Conservation (phyloP, 164 flowering plant species). For the Platanus orientalis region DNA sequence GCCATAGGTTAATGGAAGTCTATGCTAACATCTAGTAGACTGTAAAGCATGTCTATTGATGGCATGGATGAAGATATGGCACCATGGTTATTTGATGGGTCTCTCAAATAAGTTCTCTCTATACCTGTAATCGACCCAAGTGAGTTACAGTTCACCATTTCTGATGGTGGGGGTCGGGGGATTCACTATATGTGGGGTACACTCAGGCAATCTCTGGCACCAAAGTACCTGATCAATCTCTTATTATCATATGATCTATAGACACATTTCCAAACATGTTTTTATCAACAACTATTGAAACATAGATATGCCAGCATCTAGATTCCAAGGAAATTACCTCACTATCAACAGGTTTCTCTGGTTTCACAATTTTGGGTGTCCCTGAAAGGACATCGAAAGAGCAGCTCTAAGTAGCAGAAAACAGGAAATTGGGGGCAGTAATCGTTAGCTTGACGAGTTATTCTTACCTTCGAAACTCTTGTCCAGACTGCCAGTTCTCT, state of each 20-base stretch:
- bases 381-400: conserved; percentile 24
- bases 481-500: conserved; percentile 65
- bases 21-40: not conserved
- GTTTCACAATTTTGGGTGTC: conserved; percentile 55
- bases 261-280: too few relatives aligned
- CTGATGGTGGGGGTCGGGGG: too few relatives aligned
- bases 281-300: not conserved
- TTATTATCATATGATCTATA: too few relatives aligned
- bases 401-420: not conserved
- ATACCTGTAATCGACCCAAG: too few relatives aligned
- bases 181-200: too few relatives aligned
- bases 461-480: conserved; percentile 66
- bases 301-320: not conserved
- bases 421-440: not conserved
- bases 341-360: conserved; percentile 44
- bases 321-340: conserved; percentile 33
- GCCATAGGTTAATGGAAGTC: not conserved
- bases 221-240: too few relatives aligned
- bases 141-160: too few relatives aligned
- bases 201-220: too few relatives aligned
- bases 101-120: too few relatives aligned
- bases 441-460: not conserved
- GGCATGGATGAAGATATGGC: too few relatives aligned
- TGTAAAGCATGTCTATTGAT: not conserved
- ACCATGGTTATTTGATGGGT: too few relatives aligned